Conservation (phyloP, 805 yeast genomes). For the Cyberlindnera meyerae region DNA sequence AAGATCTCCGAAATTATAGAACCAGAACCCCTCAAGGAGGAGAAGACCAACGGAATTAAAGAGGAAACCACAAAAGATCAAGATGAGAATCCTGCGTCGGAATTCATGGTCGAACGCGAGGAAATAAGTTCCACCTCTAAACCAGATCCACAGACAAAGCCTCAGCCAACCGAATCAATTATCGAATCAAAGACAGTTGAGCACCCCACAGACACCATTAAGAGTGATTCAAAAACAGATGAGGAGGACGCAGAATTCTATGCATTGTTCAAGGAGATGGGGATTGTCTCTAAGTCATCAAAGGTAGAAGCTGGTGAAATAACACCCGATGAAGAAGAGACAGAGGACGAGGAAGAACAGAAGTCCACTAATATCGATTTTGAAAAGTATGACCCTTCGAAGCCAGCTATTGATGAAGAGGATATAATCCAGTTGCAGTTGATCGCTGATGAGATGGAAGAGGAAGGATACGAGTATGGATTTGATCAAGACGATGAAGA, state of each 20-base stretch:
- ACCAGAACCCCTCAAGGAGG: too few relatives aligned
- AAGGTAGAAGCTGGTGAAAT: background rate
- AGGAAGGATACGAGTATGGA: constrained; percentile 34
- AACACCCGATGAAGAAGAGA: background rate
- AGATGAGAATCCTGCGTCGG: too few relatives aligned
- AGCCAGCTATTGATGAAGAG: constrained; percentile 34
- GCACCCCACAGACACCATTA: constrained; percentile 3
- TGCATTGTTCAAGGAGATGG: constrained; percentile 13
- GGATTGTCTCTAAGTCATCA: constrained; percentile 12
- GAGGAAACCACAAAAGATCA: too few relatives aligned
- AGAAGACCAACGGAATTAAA: too few relatives aligned
- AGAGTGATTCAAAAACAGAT: background rate
- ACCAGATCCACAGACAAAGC: too few relatives aligned
- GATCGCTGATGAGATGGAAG: constrained; percentile 44
- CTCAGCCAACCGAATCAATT: too few relatives aligned
- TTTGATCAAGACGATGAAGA: constrained; percentile 31
- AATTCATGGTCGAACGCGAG: too few relatives aligned
- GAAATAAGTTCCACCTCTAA: too few relatives aligned
- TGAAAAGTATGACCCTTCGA: constrained; percentile 3
- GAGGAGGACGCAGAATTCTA: constrained; percentile 9
- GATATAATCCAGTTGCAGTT: constrained; percentile 51
- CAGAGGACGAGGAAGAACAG: background rate
- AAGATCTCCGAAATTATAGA: constrained; percentile 13
- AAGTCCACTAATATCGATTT: background rate
- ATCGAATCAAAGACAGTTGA: too few relatives aligned